Evolutionary conservation across 768 basidiomycete genomes (phyloP).

Genomic region (Auriculariales sp.): DNA sequence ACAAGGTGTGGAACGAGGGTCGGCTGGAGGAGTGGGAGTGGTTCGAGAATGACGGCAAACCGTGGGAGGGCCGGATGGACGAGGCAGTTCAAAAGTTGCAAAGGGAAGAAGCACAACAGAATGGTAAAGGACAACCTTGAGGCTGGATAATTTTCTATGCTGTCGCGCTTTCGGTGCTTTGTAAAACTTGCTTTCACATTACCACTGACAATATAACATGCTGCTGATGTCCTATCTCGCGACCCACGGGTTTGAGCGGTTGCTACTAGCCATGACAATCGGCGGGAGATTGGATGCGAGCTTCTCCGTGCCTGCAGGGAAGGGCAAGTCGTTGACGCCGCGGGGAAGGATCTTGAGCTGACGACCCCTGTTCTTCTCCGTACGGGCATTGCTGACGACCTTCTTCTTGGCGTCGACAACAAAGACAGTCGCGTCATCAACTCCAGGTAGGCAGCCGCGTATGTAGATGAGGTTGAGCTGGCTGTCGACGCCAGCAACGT

Average conservation of each 20-base stretch:
- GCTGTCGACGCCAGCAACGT: conserved; percentile 79
- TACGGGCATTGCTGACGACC: conserved; percentile 41
- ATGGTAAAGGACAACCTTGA: too few species aligned
- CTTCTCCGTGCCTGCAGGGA: conserved; percentile 79
- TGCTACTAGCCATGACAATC: conserved; percentile 56
- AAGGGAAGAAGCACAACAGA: too few species aligned
- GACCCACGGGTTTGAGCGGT: conserved; percentile 20
- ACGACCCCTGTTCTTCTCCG: conserved; percentile 54
- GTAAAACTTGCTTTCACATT: too few species aligned
- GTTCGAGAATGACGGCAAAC: conserved; percentile 29
- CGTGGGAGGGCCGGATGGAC: conserved; percentile 27
- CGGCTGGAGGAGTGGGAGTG: conserved; percentile 41
- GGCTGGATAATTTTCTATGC: too few species aligned
- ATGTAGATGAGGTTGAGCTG: conserved; percentile 80
- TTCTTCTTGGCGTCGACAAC: conserved; percentile 86
- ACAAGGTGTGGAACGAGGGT: conserved; percentile 48
- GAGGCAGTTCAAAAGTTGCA: too few species aligned
- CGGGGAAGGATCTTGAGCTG: conserved; percentile 69
- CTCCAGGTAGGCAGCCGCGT: conserved; percentile 79
- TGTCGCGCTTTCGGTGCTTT: too few species aligned
- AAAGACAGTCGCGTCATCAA: conserved; percentile 76
- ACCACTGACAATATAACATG: neutral
- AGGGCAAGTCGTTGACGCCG: conserved; percentile 73
- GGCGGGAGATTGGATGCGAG: conserved; percentile 52
- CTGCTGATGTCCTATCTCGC: neutral